Evolutionary conservation across 495 filamentous ascomycete species (phyloP).

Genomic region (Lasiosphaeris hirsuta): DNA sequence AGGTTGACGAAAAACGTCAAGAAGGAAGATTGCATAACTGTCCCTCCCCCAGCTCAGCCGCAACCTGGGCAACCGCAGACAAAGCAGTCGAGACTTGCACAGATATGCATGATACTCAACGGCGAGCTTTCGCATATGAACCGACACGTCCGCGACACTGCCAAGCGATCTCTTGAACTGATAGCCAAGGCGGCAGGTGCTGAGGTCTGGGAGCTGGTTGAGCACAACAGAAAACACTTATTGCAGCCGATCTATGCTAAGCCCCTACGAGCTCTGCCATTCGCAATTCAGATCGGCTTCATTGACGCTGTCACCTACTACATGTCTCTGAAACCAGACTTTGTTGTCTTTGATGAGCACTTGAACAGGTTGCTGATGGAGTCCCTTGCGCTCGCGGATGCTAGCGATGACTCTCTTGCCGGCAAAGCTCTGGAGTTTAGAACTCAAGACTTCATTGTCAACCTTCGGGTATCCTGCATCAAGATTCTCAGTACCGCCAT

Average conservation of each 20-base stretch:
- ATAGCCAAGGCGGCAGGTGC: slow-evolving; percentile 71
- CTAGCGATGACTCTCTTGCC: slow-evolving; percentile 82
- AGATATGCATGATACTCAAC: slow-evolving; percentile 78
- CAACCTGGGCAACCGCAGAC: slow-evolving; percentile 33
- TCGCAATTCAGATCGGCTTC: slow-evolving; percentile 91
- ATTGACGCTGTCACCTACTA: slow-evolving; percentile 97
- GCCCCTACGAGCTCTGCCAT: slow-evolving; percentile 86
- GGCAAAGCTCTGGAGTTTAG: slow-evolving; percentile 84
- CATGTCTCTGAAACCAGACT: slow-evolving; percentile 77
- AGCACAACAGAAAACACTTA: slow-evolving; percentile 81
- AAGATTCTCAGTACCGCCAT: slow-evolving; percentile 89
- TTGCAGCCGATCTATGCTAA: slow-evolving; percentile 89
- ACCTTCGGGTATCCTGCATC: slow-evolving; percentile 90
- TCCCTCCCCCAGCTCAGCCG: slow-evolving; percentile 29
- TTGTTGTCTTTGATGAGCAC: slow-evolving; percentile 85
- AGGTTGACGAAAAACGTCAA: slow-evolving; percentile 69
- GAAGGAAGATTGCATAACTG: slow-evolving; percentile 70
- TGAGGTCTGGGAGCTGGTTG: slow-evolving; percentile 79
- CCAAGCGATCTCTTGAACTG: slow-evolving; percentile 74
- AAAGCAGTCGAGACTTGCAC: slow-evolving; percentile 54
- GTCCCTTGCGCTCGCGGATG: slow-evolving; percentile 86
- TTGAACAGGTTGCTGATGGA: slow-evolving; percentile 88
- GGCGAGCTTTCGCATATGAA: slow-evolving; percentile 92
- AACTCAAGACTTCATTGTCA: slow-evolving; percentile 85
- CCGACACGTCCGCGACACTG: slow-evolving; percentile 81